phyloP scores from a whole-genome alignment of 2,329 filamentous ascomycete species.

The Aspergillus fumigatus region DNA sequence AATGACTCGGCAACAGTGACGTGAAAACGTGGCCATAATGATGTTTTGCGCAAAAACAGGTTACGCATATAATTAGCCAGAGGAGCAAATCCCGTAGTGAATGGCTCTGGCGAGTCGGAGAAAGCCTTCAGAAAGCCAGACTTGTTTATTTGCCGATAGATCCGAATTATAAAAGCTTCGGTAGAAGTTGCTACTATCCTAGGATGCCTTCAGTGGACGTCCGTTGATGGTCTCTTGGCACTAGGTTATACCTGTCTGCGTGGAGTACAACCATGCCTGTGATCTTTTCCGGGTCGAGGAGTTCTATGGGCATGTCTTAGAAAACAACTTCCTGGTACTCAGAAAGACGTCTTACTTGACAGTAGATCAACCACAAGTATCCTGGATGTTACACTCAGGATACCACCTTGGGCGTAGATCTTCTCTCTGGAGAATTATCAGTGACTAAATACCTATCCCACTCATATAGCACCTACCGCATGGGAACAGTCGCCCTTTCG shows the following conservation, averaged over 20 bases:
- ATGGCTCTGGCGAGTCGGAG: slow-evolving; percentile 87
- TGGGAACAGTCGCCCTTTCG: slow-evolving; percentile 80
- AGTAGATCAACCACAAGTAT: slow-evolving; percentile 92
- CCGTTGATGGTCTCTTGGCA: neutral
- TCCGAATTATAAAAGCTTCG: slow-evolving; percentile 90
- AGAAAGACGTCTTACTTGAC: slow-evolving; percentile 47
- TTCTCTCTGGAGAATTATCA: slow-evolving; percentile 60
- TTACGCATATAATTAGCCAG: slow-evolving; percentile 88
- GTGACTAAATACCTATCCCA: neutral
- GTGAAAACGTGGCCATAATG: slow-evolving; percentile 91
- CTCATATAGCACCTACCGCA: slow-evolving; percentile 43
- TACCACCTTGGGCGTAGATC: slow-evolving; percentile 82
- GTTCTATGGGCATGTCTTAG: slow-evolving; percentile 25
- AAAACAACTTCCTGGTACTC: slow-evolving; percentile 6
- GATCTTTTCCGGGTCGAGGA: slow-evolving; percentile 77
- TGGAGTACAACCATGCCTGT: slow-evolving; percentile 85
- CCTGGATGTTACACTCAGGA: slow-evolving; percentile 92
- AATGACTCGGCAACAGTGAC: slow-evolving; percentile 82
- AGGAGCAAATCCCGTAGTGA: slow-evolving; percentile 82
- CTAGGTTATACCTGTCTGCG: slow-evolving; percentile 60
- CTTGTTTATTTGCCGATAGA: slow-evolving; percentile 94
- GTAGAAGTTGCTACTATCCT: slow-evolving; percentile 78
- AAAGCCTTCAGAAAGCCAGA: slow-evolving; percentile 92
- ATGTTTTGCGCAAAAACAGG: slow-evolving; percentile 81
- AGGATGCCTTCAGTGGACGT: slow-evolving; percentile 8